Conservation (phyloP, 768 basidiomycete species). For the Fomitopsis pulvina region DNA sequence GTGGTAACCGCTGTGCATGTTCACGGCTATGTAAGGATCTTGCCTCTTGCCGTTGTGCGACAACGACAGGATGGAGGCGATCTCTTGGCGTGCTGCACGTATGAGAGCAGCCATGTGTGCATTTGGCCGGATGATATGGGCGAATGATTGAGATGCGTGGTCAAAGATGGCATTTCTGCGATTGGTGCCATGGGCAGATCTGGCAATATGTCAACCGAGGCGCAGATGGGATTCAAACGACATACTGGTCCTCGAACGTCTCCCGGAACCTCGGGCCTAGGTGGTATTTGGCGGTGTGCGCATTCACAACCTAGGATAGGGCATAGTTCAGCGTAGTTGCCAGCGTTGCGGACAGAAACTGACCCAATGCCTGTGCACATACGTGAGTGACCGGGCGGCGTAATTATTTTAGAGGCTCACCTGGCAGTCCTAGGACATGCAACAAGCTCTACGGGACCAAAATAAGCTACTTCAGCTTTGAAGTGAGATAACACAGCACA, state of each 20-base stretch:
- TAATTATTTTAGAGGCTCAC: conserved; percentile 28
- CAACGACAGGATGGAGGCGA: conserved; percentile 25
- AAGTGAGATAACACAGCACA: conserved; percentile 19
- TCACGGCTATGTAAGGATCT: conserved; percentile 44
- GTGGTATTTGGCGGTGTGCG: conserved; percentile 60
- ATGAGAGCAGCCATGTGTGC: conserved; percentile 40
- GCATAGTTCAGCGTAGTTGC: background rate
- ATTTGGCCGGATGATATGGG: conserved; percentile 48
- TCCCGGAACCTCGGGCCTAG: conserved; percentile 49
- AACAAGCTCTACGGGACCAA: conserved; percentile 44
- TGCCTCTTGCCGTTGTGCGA: conserved; percentile 1
- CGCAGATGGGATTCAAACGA: conserved; percentile 7
- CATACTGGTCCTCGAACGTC: conserved; percentile 59
- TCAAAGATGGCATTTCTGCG: conserved; percentile 52
- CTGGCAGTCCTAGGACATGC: conserved; percentile 67
- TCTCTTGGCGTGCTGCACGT: conserved; percentile 38
- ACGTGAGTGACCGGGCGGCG: conserved; percentile 7
- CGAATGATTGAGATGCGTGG: conserved; percentile 39
- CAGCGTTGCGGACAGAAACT: conserved; percentile 3
- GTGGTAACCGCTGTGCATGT: conserved; percentile 57
- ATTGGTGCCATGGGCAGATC: conserved; percentile 48
- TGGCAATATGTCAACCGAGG: conserved; percentile 17
- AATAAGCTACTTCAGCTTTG: background rate
- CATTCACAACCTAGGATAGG: conserved; percentile 45
- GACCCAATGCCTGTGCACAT: conserved; percentile 55